Conservation (phyloP, 164 flowering plant species). For the Vitis riparia region DNA sequence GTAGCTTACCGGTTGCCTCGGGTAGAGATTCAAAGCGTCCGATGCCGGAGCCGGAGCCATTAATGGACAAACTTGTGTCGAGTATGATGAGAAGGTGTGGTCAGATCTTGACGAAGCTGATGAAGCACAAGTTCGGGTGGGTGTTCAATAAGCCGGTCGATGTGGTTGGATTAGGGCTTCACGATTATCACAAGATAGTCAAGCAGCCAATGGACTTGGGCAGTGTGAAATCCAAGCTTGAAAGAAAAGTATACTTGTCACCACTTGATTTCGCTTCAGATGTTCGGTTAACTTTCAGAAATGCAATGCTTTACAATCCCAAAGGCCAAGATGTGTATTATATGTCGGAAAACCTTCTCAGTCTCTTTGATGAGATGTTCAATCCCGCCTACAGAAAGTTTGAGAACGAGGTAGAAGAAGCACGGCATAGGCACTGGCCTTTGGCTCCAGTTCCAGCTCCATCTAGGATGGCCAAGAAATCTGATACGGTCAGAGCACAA, state of each 20-base stretch:
- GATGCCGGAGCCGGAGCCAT: background rate
- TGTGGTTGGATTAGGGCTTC: slow-evolving; percentile 22
- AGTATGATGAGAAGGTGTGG: slow-evolving; percentile 25
- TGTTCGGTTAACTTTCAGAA: slow-evolving; percentile 30
- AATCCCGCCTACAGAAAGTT: slow-evolving; percentile 15
- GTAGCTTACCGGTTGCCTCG: slow-evolving; percentile 9
- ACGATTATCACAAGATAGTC: slow-evolving; percentile 24
- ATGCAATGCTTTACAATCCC: slow-evolving; percentile 35
- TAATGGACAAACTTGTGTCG: slow-evolving; percentile 1
- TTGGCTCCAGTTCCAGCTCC: background rate
- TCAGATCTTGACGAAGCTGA: slow-evolving; percentile 23
- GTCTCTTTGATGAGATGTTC: slow-evolving; percentile 31
- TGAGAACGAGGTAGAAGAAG: slow-evolving; percentile 9
- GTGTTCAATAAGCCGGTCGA: slow-evolving; percentile 34
- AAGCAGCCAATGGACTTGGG: slow-evolving; percentile 41
- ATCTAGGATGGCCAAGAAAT: background rate
- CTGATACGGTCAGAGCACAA: background rate
- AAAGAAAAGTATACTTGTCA: slow-evolving; percentile 8
- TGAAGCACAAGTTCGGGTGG: slow-evolving; percentile 29
- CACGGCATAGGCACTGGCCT: background rate
- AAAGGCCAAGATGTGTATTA: slow-evolving; percentile 20
- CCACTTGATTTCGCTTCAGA: slow-evolving; percentile 32
- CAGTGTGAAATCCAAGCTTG: slow-evolving; percentile 23
- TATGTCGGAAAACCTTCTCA: slow-evolving; percentile 22
- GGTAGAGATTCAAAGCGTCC: slow-evolving; percentile 4